Percentiles rank a stretch among this genome's conserved stretches.
These are phyloP conservation scores for Fusarium protoensiforme DNA, from an alignment of 2,329 filamentous ascomycete species.

Conservation along the genomic window DNA sequence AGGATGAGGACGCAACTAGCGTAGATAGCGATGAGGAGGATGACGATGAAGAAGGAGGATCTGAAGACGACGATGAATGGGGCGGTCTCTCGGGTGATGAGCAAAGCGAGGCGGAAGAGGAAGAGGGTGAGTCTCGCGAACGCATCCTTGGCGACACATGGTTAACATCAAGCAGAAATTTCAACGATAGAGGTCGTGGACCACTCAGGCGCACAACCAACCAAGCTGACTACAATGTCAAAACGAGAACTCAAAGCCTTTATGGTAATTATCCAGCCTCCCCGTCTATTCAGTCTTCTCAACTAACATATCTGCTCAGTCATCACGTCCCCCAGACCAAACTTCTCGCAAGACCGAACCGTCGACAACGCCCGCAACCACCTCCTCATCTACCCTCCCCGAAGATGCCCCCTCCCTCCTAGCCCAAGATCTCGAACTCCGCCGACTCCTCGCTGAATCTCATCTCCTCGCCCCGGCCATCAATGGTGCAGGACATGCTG, in stretches of 20 bases:
- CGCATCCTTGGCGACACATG: neutral
- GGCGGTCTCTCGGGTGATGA: slow-evolving; percentile 43
- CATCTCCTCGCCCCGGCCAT: slow-evolving; percentile 76
- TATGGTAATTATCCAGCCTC: slow-evolving; percentile 63
- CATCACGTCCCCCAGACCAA: slow-evolving; percentile 61
- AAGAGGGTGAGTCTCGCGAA: slow-evolving; percentile 21
- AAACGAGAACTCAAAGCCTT: slow-evolving; percentile 82
- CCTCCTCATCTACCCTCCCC: slow-evolving; percentile 50
- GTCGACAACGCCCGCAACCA: slow-evolving; percentile 32
- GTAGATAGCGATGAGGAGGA: slow-evolving; percentile 51
- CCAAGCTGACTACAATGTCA: slow-evolving; percentile 59
- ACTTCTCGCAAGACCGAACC: slow-evolving; percentile 31
- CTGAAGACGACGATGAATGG: slow-evolving; percentile 41
- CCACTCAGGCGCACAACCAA: slow-evolving; percentile 58
- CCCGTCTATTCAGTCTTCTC: neutral
- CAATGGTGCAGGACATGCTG: slow-evolving; percentile 52
- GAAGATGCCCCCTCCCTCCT: slow-evolving; percentile 77
- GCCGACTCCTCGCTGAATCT: slow-evolving; percentile 90
- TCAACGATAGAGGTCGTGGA: slow-evolving; percentile 70
- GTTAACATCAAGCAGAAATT: slow-evolving; percentile 28
- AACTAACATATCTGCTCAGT: slow-evolving; percentile 42
- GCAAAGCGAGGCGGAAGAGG: slow-evolving; percentile 38
- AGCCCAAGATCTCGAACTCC: slow-evolving; percentile 91
- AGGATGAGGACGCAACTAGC: slow-evolving; percentile 43
- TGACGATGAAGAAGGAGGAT: slow-evolving; percentile 37